Percentiles rank a stretch among this genome's conserved stretches.
Evolutionary conservation across 176 grass and related monocot species (phyloP).

Genomic region (Cenchrus americanus): DNA sequence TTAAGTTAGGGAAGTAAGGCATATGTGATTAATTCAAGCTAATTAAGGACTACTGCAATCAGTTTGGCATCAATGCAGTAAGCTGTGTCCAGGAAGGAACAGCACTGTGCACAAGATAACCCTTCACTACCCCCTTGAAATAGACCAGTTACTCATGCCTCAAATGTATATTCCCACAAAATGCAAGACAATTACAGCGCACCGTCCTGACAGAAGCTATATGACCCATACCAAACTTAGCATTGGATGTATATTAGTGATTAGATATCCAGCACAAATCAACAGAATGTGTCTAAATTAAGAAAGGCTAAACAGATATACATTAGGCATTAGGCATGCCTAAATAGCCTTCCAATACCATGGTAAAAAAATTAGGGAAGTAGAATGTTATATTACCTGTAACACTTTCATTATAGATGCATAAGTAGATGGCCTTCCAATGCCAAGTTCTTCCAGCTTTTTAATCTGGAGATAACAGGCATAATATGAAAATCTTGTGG

Average conservation of each 20-base stretch:
- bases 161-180: not conserved
- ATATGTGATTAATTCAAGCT: not conserved
- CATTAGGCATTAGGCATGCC: slow-evolving; percentile 17
- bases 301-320: slow-evolving; percentile 22
- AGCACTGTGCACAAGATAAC: not conserved
- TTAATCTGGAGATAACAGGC: slow-evolving; percentile 70
- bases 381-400: slow-evolving; percentile 57
- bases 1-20: not conserved
- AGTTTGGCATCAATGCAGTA: not conserved
- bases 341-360: slow-evolving; percentile 3
- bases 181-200: not conserved
- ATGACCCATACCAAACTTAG: slow-evolving; percentile 9
- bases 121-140: not conserved
- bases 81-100: not conserved
- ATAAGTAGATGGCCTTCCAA: slow-evolving; percentile 96
- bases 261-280: not conserved
- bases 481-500: slow-evolving; percentile 3
- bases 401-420: slow-evolving; percentile 93
- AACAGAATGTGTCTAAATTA: not conserved
- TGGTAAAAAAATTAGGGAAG: not conserved
- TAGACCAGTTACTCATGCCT: not conserved
- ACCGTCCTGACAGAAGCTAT: not conserved
- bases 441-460: slow-evolving; percentile 97
- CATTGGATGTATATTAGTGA: not conserved
- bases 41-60: not conserved